Conservation (phyloP, 1,284 basidiomycete genomes). For the Abortiporus biennis region DNA sequence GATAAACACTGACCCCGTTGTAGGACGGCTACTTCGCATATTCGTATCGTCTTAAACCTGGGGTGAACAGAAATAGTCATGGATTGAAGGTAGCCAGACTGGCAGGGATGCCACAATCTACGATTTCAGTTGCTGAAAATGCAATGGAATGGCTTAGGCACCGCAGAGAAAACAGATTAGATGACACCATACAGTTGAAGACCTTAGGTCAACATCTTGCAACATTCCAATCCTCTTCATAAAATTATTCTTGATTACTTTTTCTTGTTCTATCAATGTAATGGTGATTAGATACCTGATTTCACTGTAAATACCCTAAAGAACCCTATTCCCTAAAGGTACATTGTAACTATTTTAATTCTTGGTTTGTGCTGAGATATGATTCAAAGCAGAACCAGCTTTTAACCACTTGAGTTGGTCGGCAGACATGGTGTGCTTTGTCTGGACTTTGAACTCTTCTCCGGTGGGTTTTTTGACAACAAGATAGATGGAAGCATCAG, state of each 20-base stretch:
- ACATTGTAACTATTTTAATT: slow-evolving; percentile 4
- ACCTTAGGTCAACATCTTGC: slow-evolving; percentile 24
- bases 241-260: no score
- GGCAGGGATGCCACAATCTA: slow-evolving; percentile 75
- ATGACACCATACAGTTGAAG: no score
- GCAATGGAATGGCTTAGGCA: slow-evolving; percentile 37
- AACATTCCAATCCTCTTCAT: no score
- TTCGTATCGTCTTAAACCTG: slow-evolving; percentile 74
- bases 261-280: no score
- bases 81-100: slow-evolving; percentile 88
- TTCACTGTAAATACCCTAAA: no score
- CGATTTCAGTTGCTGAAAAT: slow-evolving; percentile 51
- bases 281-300: no score
- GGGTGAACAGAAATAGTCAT: slow-evolving; percentile 89
- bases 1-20: slow-evolving; percentile 4
- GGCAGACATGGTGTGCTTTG: slow-evolving; percentile 82
- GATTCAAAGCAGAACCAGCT: slow-evolving; percentile 84
- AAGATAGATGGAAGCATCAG: slow-evolving; percentile 51
- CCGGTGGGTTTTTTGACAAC: slow-evolving; percentile 69
- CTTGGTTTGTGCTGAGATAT: slow-evolving; percentile 57
- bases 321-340: no score
- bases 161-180: no score
- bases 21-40: slow-evolving; percentile 78
- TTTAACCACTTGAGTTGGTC: slow-evolving; percentile 88
- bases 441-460: slow-evolving; percentile 59